phyloP scores from a whole-genome alignment of 176 grass and related monocot species.

The Themeda triandra region DNA sequence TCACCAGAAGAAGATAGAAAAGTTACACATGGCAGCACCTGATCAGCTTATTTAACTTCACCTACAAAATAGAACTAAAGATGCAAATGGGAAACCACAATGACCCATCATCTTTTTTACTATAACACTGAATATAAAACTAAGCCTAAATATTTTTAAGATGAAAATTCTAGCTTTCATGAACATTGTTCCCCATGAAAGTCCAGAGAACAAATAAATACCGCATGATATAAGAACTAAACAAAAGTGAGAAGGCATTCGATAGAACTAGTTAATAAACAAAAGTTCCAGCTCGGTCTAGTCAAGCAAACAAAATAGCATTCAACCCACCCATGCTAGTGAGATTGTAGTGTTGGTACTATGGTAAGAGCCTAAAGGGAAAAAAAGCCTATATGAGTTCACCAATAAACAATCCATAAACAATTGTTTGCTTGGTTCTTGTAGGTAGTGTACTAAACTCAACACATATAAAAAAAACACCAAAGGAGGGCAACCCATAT shows the following conservation, averaged over 20 bases:
- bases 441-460: no score
- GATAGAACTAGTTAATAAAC: background rate
- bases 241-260: background rate
- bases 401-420: no score
- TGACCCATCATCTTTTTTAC: background rate
- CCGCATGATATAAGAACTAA: no score
- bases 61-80: background rate
- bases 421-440: no score
- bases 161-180: background rate
- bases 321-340: background rate
- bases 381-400: background rate
- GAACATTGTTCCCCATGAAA: background rate
- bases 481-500: no score
- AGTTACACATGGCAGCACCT: background rate
- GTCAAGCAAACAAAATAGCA: constrained; percentile 22
- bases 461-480: no score
- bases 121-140: background rate
- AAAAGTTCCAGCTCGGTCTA: background rate
- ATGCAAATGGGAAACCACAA: background rate
- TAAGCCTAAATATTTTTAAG: background rate
- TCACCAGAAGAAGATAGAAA: background rate
- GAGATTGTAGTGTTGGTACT: background rate
- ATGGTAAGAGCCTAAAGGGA: background rate
- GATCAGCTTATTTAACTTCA: background rate
- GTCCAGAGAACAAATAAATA: background rate